Conservation (phyloP, 106 monocot genomes). For the Dendrobium nobile region DNA sequence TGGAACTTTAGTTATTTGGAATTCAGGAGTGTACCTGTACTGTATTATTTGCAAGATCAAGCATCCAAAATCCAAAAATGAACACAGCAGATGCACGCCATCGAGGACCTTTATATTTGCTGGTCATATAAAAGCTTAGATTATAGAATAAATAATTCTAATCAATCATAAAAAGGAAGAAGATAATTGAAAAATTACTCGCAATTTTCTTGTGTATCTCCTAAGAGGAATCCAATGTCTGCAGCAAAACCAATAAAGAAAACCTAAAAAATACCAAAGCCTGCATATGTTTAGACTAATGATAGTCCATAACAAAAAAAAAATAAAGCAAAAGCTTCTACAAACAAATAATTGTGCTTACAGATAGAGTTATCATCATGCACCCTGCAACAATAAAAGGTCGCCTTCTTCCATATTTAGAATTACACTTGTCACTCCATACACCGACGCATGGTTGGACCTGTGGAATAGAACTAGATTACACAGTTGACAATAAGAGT, state of each 20-base stretch:
- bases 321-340: constrained; percentile 7
- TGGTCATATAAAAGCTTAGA: constrained; percentile 16
- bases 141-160: neutral
- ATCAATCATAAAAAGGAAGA: neutral
- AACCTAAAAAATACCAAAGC: constrained; percentile 44
- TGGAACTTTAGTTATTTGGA: neutral
- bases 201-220: constrained; percentile 85
- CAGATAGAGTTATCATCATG: constrained; percentile 80
- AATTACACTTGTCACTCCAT: constrained; percentile 96
- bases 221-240: constrained; percentile 79
- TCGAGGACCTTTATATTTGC: constrained; percentile 75
- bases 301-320: neutral
- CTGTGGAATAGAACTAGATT: constrained; percentile 24
- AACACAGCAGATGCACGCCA: constrained; percentile 80
- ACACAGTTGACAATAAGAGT: neutral
- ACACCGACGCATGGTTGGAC: constrained; percentile 99
- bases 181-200: constrained; percentile 36
- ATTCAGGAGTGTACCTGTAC: constrained; percentile 58
- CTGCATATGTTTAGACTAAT: constrained; percentile 1
- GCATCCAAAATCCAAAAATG: constrained; percentile 95
- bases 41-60: constrained; percentile 98
- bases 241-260: constrained; percentile 93
- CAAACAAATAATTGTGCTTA: constrained; percentile 37
- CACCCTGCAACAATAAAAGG: constrained; percentile 92
- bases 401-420: constrained; percentile 87